phyloP scores from a whole-genome alignment of 441 rosid genomes.

The Daphne laureola region DNA sequence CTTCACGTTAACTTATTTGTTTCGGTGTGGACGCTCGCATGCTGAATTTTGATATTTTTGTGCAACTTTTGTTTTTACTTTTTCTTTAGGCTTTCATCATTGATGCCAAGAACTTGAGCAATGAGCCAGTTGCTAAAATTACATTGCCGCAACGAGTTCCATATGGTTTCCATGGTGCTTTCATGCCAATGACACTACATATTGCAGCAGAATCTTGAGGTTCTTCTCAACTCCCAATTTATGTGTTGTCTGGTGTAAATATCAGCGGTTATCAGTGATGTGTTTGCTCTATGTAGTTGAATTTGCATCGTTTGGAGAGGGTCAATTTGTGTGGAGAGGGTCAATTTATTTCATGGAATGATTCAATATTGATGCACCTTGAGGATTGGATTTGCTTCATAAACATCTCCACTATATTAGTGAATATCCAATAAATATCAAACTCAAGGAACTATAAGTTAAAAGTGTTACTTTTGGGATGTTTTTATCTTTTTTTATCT shows the following conservation, averaged over 20 bases:
- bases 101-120: conserved; percentile 25
- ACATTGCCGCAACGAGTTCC: conserved; percentile 32
- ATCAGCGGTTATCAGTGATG: background rate
- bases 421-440: no score
- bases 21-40: background rate
- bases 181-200: conserved; percentile 12
- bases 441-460: no score
- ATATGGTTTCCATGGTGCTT: conserved; percentile 40
- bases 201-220: background rate
- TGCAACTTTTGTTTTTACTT: background rate
- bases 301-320: no score
- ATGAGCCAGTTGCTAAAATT: conserved; percentile 27
- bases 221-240: background rate
- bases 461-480: no score
- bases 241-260: background rate
- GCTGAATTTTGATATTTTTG: no score
- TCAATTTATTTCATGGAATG: no score
- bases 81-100: conserved; percentile 22
- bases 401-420: no score
- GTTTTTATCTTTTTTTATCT: no score
- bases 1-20: background rate
- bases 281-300: no score
- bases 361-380: no score
- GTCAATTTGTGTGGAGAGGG: no score
- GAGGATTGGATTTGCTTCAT: no score